Evolutionary conservation across 1,139 yeast species (phyloP), one percentile per base, ranked within the genome.

Genomic region (Waltiozyma sp.): DNA sequence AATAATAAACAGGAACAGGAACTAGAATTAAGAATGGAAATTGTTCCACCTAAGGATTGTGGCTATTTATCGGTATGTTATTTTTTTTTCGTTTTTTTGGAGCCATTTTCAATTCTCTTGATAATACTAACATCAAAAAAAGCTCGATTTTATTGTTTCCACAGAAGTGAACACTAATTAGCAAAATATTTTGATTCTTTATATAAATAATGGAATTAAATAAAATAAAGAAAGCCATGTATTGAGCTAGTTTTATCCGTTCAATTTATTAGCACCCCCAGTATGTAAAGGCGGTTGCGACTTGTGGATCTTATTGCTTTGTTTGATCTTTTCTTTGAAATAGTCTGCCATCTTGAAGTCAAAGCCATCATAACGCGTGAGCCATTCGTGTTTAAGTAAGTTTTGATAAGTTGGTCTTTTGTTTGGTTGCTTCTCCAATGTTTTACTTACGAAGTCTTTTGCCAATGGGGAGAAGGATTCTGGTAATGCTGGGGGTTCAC

Each of bases 401-500:
- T 80, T 74, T 2, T 77, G 75, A 60, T 91, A 91, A 7, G 80
- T 74, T n/a, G 97, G 96, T 51, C 98, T 73, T 51, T 75, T 67
- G 37, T 76, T 77, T 1, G 97, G 96, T 46, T 74, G 73, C 62
- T 89, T 91, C 56, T 81, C 80, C 47, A 91, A 67, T 64, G 97
- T 88, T 48, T 77, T 72, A 37, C 71, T 70, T 11, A 89, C 95
- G 62, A 91, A 91, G 49, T 77, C 75, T 52, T 78, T 82, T 0
- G 97, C 97, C 43, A 80, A 82, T n/a, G 70, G 62, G 2, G 91
- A 77, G 58, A 75, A 91, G 26, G 65, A 73, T 4, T 56, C 58
- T 2, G 84, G 82, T 46, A 91, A 68, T 43, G 70, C 69, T 6
- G 98, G 98, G 6, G 97, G 93, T 36, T 87, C 94, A 10, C 96